Base-by-base conservation (phyloP, 1,284 basidiomycete species). In the Peniophora sp. region DNA sequence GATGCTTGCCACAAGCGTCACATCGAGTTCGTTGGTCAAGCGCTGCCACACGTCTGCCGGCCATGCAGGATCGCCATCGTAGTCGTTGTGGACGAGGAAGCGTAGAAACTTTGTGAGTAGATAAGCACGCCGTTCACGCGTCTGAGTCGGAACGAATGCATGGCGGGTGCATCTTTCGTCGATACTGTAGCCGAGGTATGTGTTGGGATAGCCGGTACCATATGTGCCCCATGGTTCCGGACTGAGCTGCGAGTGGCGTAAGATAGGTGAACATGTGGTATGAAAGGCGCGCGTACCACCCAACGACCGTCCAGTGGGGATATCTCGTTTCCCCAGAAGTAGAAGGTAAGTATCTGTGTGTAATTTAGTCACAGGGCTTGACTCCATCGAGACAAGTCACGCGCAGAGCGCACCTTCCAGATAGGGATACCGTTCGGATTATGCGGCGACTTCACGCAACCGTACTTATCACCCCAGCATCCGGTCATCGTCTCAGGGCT, bases 131-230 rank as follows among this genome's bases (percentile, higher is more conserved):
- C 22, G n/a, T 9, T 22, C 12, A n/a, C 43, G 43, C 9, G 15
- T 24, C n/a, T 23, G 18, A 20, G 15, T n/a, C 10, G 43, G 43
- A 20, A 45, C 43, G 23, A 24, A 45, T 23, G 43, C 20, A 24
- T 15, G 18, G 10, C 14, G 14, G n/a, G 17, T 22, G 43, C 43
- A 45, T 20, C n/a, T 20, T 6, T 20, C n/a, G 14, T 45, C 43
- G 23, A 45, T 45, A n/a, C 43, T 45, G 23, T 45, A 45, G 43
- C 43, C 43, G 10, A 45, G 43, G 22, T 23, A 45, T 10, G 23
- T 22, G 23, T 24, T 45, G 43, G 43, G 43, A 6, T 45, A 32
- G 8, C 15, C 23, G 10, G 14, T 5, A 9, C 43, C 43, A 14
- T 20, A 15, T 20, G 22, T 24, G 5, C 10, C 3, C 12, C 22